Evolutionary conservation across 441 rosid genomes (phyloP).

Genomic region (Arabidopsis lyrata): DNA sequence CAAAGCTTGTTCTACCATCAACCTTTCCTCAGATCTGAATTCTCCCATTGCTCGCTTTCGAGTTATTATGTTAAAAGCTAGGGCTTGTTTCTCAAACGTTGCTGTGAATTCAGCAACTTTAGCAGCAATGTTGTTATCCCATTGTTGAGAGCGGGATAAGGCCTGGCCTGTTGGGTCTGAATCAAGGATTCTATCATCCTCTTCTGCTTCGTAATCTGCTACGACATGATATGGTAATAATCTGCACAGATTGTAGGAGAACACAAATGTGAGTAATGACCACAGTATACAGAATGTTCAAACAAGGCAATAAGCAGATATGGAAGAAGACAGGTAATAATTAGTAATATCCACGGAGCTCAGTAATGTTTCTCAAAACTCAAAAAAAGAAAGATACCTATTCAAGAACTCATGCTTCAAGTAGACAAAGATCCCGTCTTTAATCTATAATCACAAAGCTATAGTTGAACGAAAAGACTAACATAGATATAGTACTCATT

Average conservation of each 20-base stretch:
- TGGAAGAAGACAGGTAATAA: background rate
- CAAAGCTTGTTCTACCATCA: conserved; percentile 91
- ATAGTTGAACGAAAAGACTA: background rate
- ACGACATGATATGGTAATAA: conserved; percentile 93
- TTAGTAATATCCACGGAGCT: background rate
- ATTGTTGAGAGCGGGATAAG: conserved; percentile 93
- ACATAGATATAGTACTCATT: background rate
- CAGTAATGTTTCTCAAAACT: background rate
- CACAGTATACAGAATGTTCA: conserved; percentile 7
- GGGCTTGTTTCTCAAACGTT: conserved; percentile 95
- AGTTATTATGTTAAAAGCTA: conserved; percentile 87
- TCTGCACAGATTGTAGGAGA: conserved; percentile 51
- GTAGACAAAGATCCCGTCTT: background rate
- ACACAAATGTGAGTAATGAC: conserved; percentile 17
- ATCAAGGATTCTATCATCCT: conserved; percentile 96
- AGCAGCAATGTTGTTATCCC: conserved; percentile 93
- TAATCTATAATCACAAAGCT: background rate
- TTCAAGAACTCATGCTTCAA: conserved; percentile 18
- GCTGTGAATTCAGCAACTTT: conserved; percentile 95
- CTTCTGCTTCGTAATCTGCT: conserved; percentile 97
- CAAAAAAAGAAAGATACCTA: background rate
- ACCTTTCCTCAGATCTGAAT: conserved; percentile 88
- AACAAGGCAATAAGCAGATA: conserved; percentile 9
- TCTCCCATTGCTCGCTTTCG: conserved; percentile 83
- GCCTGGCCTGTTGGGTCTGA: conserved; percentile 93